A percentile compares a stretch with the other conserved stretches of the same genome.
These are phyloP conservation scores for Ganoderma sp. DNA, from an alignment of 1,284 basidiomycete genomes.

Conservation along the genomic window DNA sequence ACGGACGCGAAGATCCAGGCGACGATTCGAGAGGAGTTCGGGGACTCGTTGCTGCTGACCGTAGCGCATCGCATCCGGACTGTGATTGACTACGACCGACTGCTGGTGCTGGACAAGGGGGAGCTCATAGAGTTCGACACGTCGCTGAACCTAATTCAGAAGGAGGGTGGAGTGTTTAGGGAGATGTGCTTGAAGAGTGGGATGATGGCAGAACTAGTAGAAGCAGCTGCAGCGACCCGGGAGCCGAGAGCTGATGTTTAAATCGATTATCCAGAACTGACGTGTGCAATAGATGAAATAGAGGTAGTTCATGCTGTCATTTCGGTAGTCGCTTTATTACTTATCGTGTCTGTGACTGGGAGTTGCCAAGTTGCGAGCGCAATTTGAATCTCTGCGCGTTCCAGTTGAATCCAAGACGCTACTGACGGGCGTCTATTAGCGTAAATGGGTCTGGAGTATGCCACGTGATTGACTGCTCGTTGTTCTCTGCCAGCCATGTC, in stretches of 20 bases:
- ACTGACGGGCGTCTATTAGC: background rate
- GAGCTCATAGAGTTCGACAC: conserved; percentile 84
- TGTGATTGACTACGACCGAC: conserved; percentile 79
- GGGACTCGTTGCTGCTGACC: conserved; percentile 61
- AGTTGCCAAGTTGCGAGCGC: too few species aligned
- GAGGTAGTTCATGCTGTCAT: too few species aligned
- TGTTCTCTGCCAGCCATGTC: conserved; percentile 33
- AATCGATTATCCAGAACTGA: background rate
- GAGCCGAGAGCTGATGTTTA: conserved; percentile 28
- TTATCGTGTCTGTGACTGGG: too few species aligned
- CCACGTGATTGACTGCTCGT: conserved; percentile 27
- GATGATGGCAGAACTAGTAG: conserved; percentile 71
- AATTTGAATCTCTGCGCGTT: too few species aligned
- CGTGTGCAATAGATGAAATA: too few species aligned
- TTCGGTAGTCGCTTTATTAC: too few species aligned
- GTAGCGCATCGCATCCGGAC: conserved; percentile 55
- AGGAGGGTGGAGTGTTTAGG: conserved; percentile 77
- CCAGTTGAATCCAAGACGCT: too few species aligned
- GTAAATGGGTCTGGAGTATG: background rate
- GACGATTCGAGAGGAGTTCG: conserved; percentile 83
- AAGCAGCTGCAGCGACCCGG: conserved; percentile 51
- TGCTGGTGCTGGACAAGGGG: conserved; percentile 85
- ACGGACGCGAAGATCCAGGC: conserved; percentile 81
- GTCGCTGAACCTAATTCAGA: conserved; percentile 76
- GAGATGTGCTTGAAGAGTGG: conserved; percentile 85